These are phyloP conservation scores for Paramyrothecium sp. DNA, from an alignment of 2,329 filamentous ascomycete genomes.

Conservation along the genomic window DNA sequence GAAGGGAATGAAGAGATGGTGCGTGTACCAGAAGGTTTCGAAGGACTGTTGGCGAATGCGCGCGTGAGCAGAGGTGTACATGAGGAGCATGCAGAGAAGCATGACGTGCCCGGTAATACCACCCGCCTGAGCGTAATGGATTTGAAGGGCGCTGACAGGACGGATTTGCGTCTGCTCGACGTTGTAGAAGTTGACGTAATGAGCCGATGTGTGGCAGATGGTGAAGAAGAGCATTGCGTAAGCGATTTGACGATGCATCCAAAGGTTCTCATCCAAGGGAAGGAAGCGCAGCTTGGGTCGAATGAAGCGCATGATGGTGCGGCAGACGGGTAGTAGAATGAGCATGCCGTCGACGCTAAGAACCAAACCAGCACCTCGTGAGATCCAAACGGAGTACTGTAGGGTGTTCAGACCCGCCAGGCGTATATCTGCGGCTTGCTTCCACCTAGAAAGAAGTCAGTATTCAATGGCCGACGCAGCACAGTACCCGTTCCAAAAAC, in stretches of 20 bases:
- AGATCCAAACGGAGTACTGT: conserved; percentile 90
- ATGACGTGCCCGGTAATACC: conserved; percentile 96
- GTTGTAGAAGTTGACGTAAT: conserved; percentile 99
- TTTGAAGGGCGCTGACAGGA: conserved; percentile 76
- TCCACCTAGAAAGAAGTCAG: conserved; percentile 56
- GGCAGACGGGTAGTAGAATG: conserved; percentile 91
- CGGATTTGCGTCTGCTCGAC: conserved; percentile 84
- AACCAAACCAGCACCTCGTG: conserved; percentile 85
- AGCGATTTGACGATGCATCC: conserved; percentile 94
- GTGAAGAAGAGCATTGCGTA: conserved; percentile 86
- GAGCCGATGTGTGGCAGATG: conserved; percentile 70
- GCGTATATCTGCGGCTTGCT: conserved; percentile 67
- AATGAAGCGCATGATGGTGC: conserved; percentile 80
- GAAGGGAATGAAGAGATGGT: conserved; percentile 98
- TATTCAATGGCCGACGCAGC: not conserved
- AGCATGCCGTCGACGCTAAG: conserved; percentile 81
- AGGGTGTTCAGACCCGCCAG: conserved; percentile 79
- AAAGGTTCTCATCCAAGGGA: conserved; percentile 93
- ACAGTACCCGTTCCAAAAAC: conserved; percentile 22
- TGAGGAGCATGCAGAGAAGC: conserved; percentile 98
- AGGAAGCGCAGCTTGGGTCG: conserved; percentile 85
- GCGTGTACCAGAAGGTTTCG: conserved; percentile 99
- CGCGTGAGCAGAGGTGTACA: conserved; percentile 93
- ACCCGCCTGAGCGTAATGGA: conserved; percentile 86
- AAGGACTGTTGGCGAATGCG: conserved; percentile 96